These are phyloP conservation scores for Brettanomyces nanus DNA, from an alignment of 805 yeast genomes.

Conservation along the genomic window DNA sequence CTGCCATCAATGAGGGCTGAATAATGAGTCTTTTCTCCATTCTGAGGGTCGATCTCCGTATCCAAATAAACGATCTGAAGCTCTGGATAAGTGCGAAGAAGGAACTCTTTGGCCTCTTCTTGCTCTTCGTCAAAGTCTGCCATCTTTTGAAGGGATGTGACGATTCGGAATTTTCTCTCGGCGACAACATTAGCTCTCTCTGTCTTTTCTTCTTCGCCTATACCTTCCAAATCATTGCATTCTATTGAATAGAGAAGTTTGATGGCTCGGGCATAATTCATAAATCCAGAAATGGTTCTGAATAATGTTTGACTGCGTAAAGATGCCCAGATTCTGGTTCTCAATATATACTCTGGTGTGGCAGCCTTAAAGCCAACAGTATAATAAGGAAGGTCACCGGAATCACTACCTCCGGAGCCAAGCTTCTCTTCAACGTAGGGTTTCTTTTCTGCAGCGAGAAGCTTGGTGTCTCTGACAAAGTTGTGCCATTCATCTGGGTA, in stretches of 20 bases:
- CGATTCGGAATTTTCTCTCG: constrained; percentile 53
- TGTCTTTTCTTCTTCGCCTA: constrained; percentile 24
- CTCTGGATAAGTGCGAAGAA: constrained; percentile 59
- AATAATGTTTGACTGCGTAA: constrained; percentile 73
- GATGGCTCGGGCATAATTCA: constrained; percentile 68
- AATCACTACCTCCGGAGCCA: neutral
- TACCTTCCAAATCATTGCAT: constrained; percentile 26
- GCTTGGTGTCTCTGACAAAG: constrained; percentile 48
- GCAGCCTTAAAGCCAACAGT: constrained; percentile 65
- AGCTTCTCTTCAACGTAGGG: constrained; percentile 8
- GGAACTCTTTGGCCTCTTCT: constrained; percentile 48
- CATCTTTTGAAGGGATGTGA: constrained; percentile 59
- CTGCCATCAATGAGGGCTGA: constrained; percentile 67
- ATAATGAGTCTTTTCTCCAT: constrained; percentile 40
- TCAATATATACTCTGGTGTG: constrained; percentile 50
- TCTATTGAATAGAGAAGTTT: constrained; percentile 54
- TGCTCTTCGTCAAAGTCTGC: constrained; percentile 47
- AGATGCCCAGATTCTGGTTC: constrained; percentile 85
- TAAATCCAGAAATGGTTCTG: constrained; percentile 75
- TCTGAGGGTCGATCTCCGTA: constrained; percentile 36
- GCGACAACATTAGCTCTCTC: constrained; percentile 46
- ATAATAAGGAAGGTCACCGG: constrained; percentile 52
- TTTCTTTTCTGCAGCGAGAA: constrained; percentile 38
- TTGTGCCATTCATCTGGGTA: constrained; percentile 52
- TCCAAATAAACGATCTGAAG: constrained; percentile 57